These are phyloP conservation scores for Phytophthora fragariaefolia DNA, from an alignment of 352 stramenopile genomes.

Conservation along the genomic window DNA sequence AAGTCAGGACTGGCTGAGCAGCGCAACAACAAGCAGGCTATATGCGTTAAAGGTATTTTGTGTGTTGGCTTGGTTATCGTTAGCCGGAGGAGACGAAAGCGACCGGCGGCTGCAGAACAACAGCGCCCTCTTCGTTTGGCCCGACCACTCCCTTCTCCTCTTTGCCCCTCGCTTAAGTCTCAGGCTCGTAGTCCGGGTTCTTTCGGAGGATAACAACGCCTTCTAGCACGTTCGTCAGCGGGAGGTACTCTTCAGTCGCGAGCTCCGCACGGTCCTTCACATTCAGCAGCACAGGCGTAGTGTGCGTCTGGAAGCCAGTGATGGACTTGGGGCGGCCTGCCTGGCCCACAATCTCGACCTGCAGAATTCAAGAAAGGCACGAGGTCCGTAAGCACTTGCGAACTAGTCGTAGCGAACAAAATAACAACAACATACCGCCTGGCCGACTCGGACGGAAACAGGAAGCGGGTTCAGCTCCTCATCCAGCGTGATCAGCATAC, in stretches of 20 bases:
- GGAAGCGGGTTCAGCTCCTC: slow-evolving; percentile 96
- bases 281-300: slow-evolving; percentile 98
- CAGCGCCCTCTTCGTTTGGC: slow-evolving; percentile 23
- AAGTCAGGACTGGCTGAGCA: slow-evolving; percentile 7
- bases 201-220: slow-evolving; percentile 98
- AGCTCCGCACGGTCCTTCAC: slow-evolving; percentile 98
- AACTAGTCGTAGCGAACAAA: neutral
- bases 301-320: slow-evolving; percentile 99
- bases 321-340: slow-evolving; percentile 99
- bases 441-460: slow-evolving; percentile 98
- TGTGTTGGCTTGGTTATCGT: slow-evolving; percentile 42
- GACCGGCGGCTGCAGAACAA: slow-evolving; percentile 21
- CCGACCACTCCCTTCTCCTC: slow-evolving; percentile 12
- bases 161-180: slow-evolving; percentile 58
- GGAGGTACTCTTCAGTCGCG: slow-evolving; percentile 97
- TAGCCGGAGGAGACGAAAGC: slow-evolving; percentile 24
- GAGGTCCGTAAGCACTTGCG: neutral
- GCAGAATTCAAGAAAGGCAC: slow-evolving; percentile 10
- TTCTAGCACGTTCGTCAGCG: slow-evolving; percentile 97
- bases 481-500: slow-evolving; percentile 98
- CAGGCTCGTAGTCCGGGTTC: slow-evolving; percentile 93
- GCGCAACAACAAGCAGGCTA: slow-evolving; percentile 1
- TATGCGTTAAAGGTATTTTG: slow-evolving; percentile 42
- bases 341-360: slow-evolving; percentile 99
- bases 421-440: slow-evolving; percentile 83